phyloP scores from a whole-genome alignment of 352 stramenopile genomes.

The Phytophthora citricola region DNA sequence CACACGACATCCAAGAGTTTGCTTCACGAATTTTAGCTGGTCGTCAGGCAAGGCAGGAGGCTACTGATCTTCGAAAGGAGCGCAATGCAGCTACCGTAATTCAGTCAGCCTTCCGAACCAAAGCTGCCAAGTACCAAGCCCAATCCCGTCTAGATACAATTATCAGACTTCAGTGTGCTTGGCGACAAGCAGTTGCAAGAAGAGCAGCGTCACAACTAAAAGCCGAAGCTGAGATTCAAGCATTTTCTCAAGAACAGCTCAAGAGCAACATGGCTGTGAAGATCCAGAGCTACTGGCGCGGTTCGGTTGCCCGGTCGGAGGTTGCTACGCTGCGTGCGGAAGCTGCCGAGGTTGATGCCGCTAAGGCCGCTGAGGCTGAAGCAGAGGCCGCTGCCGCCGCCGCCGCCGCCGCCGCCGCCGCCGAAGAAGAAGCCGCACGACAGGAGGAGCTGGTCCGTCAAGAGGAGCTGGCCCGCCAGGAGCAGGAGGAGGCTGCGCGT shows the following conservation, averaged over 20 bases:
- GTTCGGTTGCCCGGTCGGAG: constrained; percentile 20
- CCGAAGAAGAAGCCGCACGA: background rate
- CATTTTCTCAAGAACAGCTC: background rate
- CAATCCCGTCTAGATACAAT: constrained; percentile 28
- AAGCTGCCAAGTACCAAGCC: constrained; percentile 14
- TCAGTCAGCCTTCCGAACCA: constrained; percentile 31
- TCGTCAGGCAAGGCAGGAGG: constrained; percentile 25
- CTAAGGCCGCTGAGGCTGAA: background rate
- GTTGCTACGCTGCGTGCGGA: constrained; percentile 9
- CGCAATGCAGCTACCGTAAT: constrained; percentile 35
- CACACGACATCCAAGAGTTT: constrained; percentile 42
- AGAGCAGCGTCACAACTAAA: constrained; percentile 19
- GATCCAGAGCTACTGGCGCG: constrained; percentile 48
- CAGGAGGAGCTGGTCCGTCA: constrained; percentile 2
- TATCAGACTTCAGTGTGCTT: constrained; percentile 42
- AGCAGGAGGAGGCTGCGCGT: constrained; percentile 2
- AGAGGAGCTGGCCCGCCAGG: constrained; percentile 7
- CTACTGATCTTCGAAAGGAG: constrained; percentile 19
- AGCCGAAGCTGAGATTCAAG: constrained; percentile 19
- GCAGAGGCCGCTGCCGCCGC: background rate
- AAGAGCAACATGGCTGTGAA: constrained; percentile 37
- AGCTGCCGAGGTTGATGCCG: constrained; percentile 5
- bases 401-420: background rate
- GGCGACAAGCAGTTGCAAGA: constrained; percentile 29
- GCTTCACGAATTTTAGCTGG: constrained; percentile 29